Evolutionary conservation across 179 eudicot species (phyloP), one percentile per base, ranked within the genome.

Genomic region (Sideroxylon spinosum): DNA sequence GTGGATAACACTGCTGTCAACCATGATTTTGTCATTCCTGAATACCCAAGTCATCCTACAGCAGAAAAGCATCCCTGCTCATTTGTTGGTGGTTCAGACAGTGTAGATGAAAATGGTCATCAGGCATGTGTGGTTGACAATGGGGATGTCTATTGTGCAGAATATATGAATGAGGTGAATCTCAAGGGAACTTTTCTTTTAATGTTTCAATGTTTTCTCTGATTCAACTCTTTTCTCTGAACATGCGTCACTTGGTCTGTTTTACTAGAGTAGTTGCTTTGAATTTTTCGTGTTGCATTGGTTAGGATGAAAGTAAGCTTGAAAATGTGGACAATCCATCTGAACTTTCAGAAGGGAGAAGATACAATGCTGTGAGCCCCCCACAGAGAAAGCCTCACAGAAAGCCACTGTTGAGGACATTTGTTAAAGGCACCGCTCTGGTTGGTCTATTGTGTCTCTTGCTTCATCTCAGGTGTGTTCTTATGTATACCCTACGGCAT

Each of bases 361-460:
- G 29, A 17, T 79, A 60, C 23, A 44, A 1, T 19, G 70, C 29
- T 52, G 26, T 66, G n/a, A 72, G 28, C 26, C 73, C 23, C 19
- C 81, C 82, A 72, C 57, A 23, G 7, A 74, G 44, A 63, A 88
- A 89, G 82, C 85, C 84, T 13, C 80, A 69, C 10, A 79, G 77
- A 78, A 91, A 57, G 81, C 73, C 79, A 67, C 52, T 91, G 74
- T 59, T 92, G 83, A 87, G 85, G 77, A 81, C 89, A 80, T 83
- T 92, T 68, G 82, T 81, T 65, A 83, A 82, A 87, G 97, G 95
- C 74, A 89, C 92, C 7, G 91, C 95, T 59, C 56, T 88, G 75
- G 74, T 88, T 74, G 97, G 97, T 55, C 68, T 85, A 78, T 78
- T 90, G 77, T 82, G 84, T 80, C 82, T 89, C 84, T 81, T 88